phyloP scores from a whole-genome alignment of 208 protist species.

The Trypanosoma melophagium region DNA sequence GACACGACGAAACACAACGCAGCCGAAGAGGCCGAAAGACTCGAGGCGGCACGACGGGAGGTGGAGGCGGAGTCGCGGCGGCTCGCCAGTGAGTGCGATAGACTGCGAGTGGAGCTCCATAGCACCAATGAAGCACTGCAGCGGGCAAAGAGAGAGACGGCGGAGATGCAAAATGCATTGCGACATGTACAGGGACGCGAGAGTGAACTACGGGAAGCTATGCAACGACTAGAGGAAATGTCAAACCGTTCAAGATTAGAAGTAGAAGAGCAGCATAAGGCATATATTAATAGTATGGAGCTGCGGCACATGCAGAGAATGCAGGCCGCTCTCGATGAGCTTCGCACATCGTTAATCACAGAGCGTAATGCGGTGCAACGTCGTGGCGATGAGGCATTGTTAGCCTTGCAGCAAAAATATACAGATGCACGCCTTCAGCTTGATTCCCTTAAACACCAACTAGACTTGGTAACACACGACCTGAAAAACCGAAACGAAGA shows the following conservation, averaged over 20 bases:
- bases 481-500: slow-evolving; percentile 28
- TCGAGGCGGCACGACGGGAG: no score
- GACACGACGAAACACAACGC: no score
- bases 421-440: slow-evolving; percentile 21
- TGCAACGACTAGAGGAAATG: slow-evolving; percentile 16
- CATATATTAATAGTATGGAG: slow-evolving; percentile 9
- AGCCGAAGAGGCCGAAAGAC: no score
- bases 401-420: slow-evolving; percentile 14
- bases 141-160: slow-evolving; percentile 11
- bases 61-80: background rate
- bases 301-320: slow-evolving; percentile 10
- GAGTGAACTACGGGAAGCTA: slow-evolving; percentile 1
- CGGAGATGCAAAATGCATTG: slow-evolving; percentile 24
- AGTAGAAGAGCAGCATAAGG: slow-evolving; percentile 8
- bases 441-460: slow-evolving; percentile 1
- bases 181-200: slow-evolving; percentile 9
- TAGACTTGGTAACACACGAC: slow-evolving; percentile 27
- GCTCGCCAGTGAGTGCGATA: background rate
- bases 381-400: slow-evolving; percentile 25
- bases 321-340: slow-evolving; percentile 16
- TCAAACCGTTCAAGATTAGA: slow-evolving; percentile 1
- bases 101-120: background rate
- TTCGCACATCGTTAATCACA: slow-evolving; percentile 13
- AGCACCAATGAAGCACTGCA: background rate
- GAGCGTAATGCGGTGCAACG: slow-evolving; percentile 27